phyloP scores from a whole-genome alignment of 148 eudicot genomes.

The Rhododendron williamsianum region DNA sequence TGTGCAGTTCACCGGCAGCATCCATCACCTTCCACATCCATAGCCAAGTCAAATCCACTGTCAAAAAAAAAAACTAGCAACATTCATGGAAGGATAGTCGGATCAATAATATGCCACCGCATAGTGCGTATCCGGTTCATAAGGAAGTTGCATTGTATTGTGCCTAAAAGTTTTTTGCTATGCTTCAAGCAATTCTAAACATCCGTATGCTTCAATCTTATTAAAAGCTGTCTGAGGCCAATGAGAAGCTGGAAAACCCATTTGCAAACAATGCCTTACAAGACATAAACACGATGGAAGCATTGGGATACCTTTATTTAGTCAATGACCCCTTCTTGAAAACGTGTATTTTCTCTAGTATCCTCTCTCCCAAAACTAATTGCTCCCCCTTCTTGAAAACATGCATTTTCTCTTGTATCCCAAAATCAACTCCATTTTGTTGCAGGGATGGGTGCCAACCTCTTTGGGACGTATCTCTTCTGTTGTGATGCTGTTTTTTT shows the following conservation, averaged over 20 bases:
- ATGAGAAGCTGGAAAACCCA: background rate
- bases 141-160: background rate
- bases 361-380: background rate
- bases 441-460: too few species aligned
- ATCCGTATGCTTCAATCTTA: background rate
- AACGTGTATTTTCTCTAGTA: background rate
- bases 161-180: background rate
- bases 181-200: background rate
- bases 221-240: background rate
- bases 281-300: background rate
- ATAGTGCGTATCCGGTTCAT: background rate
- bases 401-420: too few species aligned
- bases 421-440: too few species aligned
- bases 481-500: too few species aligned
- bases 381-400: too few species aligned
- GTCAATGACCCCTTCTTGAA: background rate
- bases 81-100: background rate
- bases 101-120: background rate
- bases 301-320: background rate
- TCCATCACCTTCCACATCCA: background rate
- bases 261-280: background rate
- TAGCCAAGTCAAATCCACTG: background rate
- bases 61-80: background rate
- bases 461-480: too few species aligned
- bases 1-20: background rate